These are phyloP conservation scores for Entomortierella lignicola DNA, from an alignment of 192 early-diverging fungal genomes.

Conservation along the genomic window DNA sequence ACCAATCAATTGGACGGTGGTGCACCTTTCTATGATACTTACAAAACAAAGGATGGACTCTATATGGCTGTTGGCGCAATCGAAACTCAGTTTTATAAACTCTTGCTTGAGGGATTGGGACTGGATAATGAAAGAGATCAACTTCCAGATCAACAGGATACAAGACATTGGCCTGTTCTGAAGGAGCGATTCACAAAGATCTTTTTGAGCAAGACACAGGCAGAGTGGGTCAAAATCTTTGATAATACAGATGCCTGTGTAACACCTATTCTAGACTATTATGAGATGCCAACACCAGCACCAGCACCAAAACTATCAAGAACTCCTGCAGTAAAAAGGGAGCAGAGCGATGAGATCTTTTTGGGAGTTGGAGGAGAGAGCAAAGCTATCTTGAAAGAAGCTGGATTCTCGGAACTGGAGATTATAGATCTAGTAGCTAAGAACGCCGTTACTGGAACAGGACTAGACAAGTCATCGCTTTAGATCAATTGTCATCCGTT, in stretches of 20 bases:
- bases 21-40: slow-evolving; percentile 75
- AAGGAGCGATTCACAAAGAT: slow-evolving; percentile 57
- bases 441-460: slow-evolving; percentile 27
- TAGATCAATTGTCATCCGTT: neutral
- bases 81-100: slow-evolving; percentile 73
- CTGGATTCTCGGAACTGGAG: slow-evolving; percentile 54
- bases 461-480: slow-evolving; percentile 42
- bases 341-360: slow-evolving; percentile 25
- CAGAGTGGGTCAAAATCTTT: slow-evolving; percentile 72
- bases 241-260: slow-evolving; percentile 72
- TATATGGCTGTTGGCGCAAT: slow-evolving; percentile 76
- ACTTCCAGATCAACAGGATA: slow-evolving; percentile 63
- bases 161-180: slow-evolving; percentile 64
- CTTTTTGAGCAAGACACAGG: slow-evolving; percentile 69
- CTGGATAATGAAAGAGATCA: slow-evolving; percentile 33
- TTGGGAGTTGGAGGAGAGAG: slow-evolving; percentile 62
- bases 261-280: slow-evolving; percentile 68
- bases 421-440: slow-evolving; percentile 51
- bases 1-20: slow-evolving; percentile 73
- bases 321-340: slow-evolving; percentile 53
- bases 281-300: slow-evolving; percentile 56
- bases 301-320: slow-evolving; percentile 65
- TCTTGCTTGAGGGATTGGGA: slow-evolving; percentile 59
- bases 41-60: slow-evolving; percentile 72
- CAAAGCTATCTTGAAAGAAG: slow-evolving; percentile 52